Evolutionary conservation across 164 flowering plant genomes (phyloP).

Genomic region (Cinnamomum micranthum): DNA sequence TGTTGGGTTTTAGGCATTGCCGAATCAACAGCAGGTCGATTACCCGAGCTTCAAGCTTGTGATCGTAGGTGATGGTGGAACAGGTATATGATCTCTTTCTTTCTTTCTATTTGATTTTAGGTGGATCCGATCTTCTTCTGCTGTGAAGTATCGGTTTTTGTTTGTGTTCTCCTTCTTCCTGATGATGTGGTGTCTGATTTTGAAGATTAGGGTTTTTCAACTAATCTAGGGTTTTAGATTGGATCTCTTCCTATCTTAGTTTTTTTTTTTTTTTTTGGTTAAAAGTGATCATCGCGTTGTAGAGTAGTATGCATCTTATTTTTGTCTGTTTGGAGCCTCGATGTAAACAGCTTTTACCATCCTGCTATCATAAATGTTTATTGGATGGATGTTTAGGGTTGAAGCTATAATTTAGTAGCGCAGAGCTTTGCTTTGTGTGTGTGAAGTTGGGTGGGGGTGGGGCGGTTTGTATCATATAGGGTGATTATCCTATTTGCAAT

Average conservation of each 20-base stretch:
- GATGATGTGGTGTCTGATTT: neutral
- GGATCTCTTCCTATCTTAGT: neutral
- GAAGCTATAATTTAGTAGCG: too few species aligned
- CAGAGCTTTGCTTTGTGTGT: too few species aligned
- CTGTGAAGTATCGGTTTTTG: neutral
- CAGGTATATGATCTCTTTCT: slow-evolving; percentile 8
- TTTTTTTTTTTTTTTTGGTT: neutral
- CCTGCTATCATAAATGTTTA: neutral
- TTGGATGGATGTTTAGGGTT: neutral
- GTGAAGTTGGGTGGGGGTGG: too few species aligned
- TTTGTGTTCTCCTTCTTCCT: neutral
- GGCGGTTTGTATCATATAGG: neutral
- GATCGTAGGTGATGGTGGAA: slow-evolving; percentile 28
- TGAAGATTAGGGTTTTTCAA: neutral
- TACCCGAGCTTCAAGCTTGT: slow-evolving; percentile 33
- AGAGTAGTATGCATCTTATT: neutral
- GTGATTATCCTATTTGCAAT: neutral
- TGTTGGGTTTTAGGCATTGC: slow-evolving; percentile 12
- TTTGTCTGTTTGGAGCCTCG: neutral
- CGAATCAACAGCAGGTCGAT: slow-evolving; percentile 22
- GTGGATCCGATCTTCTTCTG: neutral
- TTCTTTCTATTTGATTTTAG: neutral
- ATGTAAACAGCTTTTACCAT: too few species aligned
- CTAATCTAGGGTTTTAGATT: neutral
- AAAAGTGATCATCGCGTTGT: neutral